Evolutionary conservation across 2,329 filamentous ascomycete genomes (phyloP), one percentile per base, ranked within the genome.

Genomic region (Alternaria novae-zelandiae): DNA sequence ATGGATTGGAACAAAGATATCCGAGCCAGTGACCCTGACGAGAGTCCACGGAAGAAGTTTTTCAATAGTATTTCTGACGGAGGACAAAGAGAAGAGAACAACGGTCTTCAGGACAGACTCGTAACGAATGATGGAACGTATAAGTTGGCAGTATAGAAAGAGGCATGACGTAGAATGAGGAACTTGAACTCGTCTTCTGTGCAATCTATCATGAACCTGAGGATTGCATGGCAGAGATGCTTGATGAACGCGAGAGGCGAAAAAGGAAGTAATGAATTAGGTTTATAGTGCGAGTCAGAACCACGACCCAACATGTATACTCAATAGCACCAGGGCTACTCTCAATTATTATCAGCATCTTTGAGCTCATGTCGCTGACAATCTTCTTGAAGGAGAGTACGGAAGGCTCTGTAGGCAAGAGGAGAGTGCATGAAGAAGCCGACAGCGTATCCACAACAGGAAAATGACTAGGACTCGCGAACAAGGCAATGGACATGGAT

Each of bases 191-290:
- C 4, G 36, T 41, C 0, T 41, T 2, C 5, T 17, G 36, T 1
- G 15, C 36, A n/a, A 3, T n/a, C 0, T 0, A 41, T 41, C 0
- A 5, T 9, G 8, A 5, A 10, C 3, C 1, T 10, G 8, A 41
- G 15, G 2, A n/a, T 17, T 41, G 15, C 9, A 10, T 41, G 15
- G 36, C 36, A 10, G 15, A 17, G 15, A 41, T 41, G 1, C 36
- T 41, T 41, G 9, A 41, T 41, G 15, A 41, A 17, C 5, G 15
- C 0, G 15, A 41, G 15, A 41, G 32, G 13, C 15, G 32, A 3
- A 6, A 3, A 41, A 2, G 36, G 2, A 41, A 17, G 36, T 2
- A 5, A 41, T 2, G 0, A n/a, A 1, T n/a, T 3, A 5, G 10
- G 15, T 7, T 36, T 10, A 8, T 1, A 36, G 4, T 5, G 15